Conservation (phyloP, 2,329 filamentous ascomycete species). For the Botryotinia calthae region DNA sequence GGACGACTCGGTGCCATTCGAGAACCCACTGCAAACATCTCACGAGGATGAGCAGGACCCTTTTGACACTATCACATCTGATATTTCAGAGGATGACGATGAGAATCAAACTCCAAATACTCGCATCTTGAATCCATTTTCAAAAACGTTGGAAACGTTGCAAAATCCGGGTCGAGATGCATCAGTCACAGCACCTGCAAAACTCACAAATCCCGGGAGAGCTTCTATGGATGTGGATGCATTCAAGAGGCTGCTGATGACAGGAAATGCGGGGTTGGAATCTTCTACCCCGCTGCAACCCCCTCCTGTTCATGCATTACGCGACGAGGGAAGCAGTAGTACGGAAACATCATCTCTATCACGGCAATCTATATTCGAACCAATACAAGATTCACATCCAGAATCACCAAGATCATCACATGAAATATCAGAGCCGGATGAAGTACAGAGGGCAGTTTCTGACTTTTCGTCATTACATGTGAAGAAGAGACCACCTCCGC, state of each 20-base stretch:
- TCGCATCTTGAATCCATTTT: conserved; percentile 53
- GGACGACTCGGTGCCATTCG: conserved; percentile 27
- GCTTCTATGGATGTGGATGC: conserved; percentile 70
- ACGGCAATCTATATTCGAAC: conserved; percentile 57
- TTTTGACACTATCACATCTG: conserved; percentile 38
- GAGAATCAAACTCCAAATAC: conserved; percentile 30
- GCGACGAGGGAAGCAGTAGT: conserved; percentile 48
- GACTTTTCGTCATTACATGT: conserved; percentile 38
- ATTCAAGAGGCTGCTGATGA: conserved; percentile 74
- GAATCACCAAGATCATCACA: conserved; percentile 58
- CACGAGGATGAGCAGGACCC: conserved; percentile 36
- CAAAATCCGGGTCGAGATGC: conserved; percentile 40
- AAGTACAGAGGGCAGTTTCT: conserved; percentile 42
- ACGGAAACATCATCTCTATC: conserved; percentile 59
- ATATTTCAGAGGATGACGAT: conserved; percentile 34
- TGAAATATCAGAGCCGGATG: conserved; percentile 56
- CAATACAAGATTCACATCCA: conserved; percentile 42
- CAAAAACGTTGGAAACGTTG: conserved; percentile 53
- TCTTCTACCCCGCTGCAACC: conserved; percentile 36
- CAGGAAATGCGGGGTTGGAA: conserved; percentile 55
- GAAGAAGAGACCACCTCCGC: conserved; percentile 69
- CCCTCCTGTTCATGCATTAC: conserved; percentile 31
- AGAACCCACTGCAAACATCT: conserved; percentile 36
- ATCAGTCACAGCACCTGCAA: conserved; percentile 23
- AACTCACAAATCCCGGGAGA: conserved; percentile 37